Evolutionary conservation across 441 rosid genomes (phyloP), one percentile per base, ranked within the genome.

Genomic region (Eruca vesicaria): DNA sequence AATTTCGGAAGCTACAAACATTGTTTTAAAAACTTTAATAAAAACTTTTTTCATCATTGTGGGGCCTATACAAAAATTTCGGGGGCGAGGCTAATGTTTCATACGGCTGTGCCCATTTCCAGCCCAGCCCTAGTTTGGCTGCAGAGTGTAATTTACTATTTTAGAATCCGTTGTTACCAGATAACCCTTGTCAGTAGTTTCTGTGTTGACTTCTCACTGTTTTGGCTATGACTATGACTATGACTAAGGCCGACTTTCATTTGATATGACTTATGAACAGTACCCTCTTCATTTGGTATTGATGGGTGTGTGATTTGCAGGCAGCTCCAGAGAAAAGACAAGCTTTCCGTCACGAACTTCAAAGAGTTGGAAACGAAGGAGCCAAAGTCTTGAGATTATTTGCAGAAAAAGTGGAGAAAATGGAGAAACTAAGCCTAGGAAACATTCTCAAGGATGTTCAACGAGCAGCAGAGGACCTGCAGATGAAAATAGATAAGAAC

Each of bases 401-500:
- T 8, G 55, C 55, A 50, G 55, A 50, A 50, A 50, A 50, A 8
- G 55, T 50, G 21, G 55, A 50, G 2, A 50, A 50, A 50, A 50
- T 50, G 55, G 55, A 50, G 55, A 50, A 50, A 50, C 55, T 50
- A 50, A 50, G 55, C 55, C 11, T 50, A 16, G 55, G 55, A 50
- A 50, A 50, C 21, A 50, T 50, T 50, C 21, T 50, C 21, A 50
- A 50, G 21, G 55, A 50, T 50, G 55, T 50, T 5, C 55, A 50
- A 16, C 55, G 55, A 1, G 55, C 55, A 7, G 55, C 55, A 50
- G 55, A 50, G 21, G 55, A 50, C 0, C 55, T 50, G 21, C 55
- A 92, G 55, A 50, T 50, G 55, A 50, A 92, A 79, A 88, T 95
- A 66, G 97, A 95, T 41, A 55, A 68, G 9, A 91, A 85, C 31